Conservation (phyloP, 73 alveolate genomes). For the Paraurostyla sp. region DNA sequence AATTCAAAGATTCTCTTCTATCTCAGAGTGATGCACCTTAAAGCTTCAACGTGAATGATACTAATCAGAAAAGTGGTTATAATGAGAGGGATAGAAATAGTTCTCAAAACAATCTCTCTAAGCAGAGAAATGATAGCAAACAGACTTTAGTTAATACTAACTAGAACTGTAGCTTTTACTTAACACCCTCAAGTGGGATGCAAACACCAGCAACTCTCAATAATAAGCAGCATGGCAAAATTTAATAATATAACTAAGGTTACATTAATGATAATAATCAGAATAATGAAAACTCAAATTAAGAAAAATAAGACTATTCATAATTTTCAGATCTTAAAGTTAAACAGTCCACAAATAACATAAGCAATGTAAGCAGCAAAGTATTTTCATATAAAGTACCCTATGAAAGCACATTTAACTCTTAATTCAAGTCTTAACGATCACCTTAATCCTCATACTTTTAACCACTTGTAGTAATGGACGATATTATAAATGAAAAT, state of each 20-base stretch:
- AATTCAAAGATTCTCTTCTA: conserved; percentile 11
- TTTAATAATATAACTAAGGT: neutral
- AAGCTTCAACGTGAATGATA: neutral
- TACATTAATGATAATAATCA: neutral
- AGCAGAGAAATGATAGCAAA: conserved; percentile 21
- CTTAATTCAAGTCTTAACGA: neutral
- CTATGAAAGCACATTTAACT: conserved; percentile 23
- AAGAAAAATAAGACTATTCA: neutral
- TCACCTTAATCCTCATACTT: neutral
- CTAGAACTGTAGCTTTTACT: conserved; percentile 43
- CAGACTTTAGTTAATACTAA: conserved; percentile 5
- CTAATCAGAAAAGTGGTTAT: neutral
- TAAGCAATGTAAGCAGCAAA: conserved; percentile 28
- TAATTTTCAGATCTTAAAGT: neutral
- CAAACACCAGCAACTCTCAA: neutral
- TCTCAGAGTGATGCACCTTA: neutral
- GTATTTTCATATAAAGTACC: conserved; percentile 33
- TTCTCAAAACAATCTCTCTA: neutral
- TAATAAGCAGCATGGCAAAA: neutral
- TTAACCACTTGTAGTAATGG: neutral
- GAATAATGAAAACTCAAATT: neutral
- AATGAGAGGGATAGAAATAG: neutral
- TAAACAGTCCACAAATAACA: neutral
- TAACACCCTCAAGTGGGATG: conserved; percentile 28
- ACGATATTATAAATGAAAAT: neutral